Evolutionary conservation across 148 eudicot species (phyloP), one percentile per base, ranked within the genome.

Genomic region (Cornus florida): DNA sequence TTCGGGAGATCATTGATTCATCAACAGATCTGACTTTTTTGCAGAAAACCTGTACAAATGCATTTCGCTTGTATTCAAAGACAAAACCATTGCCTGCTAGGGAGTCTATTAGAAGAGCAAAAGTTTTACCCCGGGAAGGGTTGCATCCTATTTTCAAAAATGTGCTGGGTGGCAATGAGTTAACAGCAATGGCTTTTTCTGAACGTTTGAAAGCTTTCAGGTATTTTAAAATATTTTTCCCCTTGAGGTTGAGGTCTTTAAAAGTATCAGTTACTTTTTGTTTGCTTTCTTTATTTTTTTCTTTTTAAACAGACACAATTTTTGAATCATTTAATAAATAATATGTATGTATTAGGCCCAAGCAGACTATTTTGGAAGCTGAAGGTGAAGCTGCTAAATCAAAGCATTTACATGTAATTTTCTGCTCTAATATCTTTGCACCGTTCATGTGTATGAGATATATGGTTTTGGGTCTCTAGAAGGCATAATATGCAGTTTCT

Each of bases 331-430:
- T 67, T 33, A 60, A 41, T 70, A 87, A 66, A 59, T 82, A 56
- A 70, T 80, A 62, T 62, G 72, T 81, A 28, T 28, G 78, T 80
- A 43, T 57, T 74, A 96, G 99, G 82, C 97, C 99, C 22, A 96
- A 94, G 91, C 98, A 96, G 87, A 96, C 97, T 17, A 81, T 96
- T 77, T 81, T 96, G 87, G 99, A 96, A 82, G 92, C 97, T 81
- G 98, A 94, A 85, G 99, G 98, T 75, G 95, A 86, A 78, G 90
- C 85, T 82, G 92, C 93, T 68, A 92, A 85, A 80, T 84, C 94
- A 72, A 96, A 92, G 82, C 85, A 87, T 77, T 78, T 59, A 8
- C 60, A 85, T 80, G 98, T 92, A 90, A 86, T 66, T 28, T 32
- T 62, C 32, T 73, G 60, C 68, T 81, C 43, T 28, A 33, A 38